Evolutionary conservation across 1,284 basidiomycete genomes (phyloP).

Genomic region (Cutaneotrichosporon curvatum): DNA sequence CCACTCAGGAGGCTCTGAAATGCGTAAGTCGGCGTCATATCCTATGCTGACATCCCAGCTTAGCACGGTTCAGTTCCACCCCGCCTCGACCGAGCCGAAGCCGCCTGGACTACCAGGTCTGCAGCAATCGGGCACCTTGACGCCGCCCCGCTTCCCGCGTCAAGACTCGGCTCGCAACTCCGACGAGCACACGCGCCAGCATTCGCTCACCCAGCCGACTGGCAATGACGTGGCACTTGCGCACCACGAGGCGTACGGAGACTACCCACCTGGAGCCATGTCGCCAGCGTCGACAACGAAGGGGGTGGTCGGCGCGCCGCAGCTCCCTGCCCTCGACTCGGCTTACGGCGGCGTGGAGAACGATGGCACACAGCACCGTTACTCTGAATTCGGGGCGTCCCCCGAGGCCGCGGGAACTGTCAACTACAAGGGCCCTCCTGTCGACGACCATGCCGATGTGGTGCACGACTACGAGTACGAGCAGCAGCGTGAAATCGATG

Average conservation of each 20-base stretch:
- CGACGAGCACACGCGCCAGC: background rate
- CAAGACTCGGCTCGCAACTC: background rate
- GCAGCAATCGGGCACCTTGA: constrained; percentile 13
- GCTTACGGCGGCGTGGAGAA: constrained; percentile 1
- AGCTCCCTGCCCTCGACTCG: constrained; percentile 4
- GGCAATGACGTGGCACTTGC: constrained; percentile 16
- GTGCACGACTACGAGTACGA: constrained; percentile 40
- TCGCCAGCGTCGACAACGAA: background rate
- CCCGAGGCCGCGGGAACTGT: background rate
- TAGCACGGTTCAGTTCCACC: constrained; percentile 37
- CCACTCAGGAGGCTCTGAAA: constrained; percentile 60
- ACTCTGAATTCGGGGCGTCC: background rate
- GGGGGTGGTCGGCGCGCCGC: background rate
- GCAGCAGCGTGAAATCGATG: constrained; percentile 36
- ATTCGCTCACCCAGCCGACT: background rate
- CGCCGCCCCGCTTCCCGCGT: constrained; percentile 19
- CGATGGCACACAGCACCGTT: background rate
- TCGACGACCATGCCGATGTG: no score
- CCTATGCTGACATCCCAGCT: constrained; percentile 20
- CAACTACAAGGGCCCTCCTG: background rate
- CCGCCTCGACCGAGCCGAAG: constrained; percentile 28
- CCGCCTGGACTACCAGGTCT: constrained; percentile 36
- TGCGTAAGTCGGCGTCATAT: constrained; percentile 28
- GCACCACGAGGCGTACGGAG: constrained; percentile 34
- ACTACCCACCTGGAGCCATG: constrained; percentile 25